Evolutionary conservation across 805 yeast genomes (phyloP), one percentile per base, ranked within the genome.

Genomic region (Candida silvicultrix): DNA sequence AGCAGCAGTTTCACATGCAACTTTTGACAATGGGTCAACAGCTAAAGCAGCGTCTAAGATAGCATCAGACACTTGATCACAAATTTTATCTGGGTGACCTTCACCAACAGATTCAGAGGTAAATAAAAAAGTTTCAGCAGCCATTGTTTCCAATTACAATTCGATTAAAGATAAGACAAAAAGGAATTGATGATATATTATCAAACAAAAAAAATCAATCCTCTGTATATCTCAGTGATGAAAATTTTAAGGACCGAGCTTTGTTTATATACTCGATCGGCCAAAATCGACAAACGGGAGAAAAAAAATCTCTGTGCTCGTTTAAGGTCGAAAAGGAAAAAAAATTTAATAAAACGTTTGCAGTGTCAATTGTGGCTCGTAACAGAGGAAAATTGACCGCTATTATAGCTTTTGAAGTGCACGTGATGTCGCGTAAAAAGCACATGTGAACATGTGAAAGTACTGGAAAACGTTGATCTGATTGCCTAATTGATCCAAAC

Each of bases 11-110:
- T 94, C 99, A 78, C 99, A 94, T 42, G 97, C 99, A 68, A 94
- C 99, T 78, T 94, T 94, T 59, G 99, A 94, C 62, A 88, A 78
- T 52, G 99, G 99, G 72, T 94, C 99, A 59, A 75, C 95, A 47
- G 87, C 81, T 62, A 94, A 77, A 79, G 98, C 92, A 58, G 99
- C 99, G 66, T 94, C 99, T 60, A 94, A 80, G 64, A 94, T 88
- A 63, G 99, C 99, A 68, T 94, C 99, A 47, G 95, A 85, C 58
- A 94, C 97, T 79, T 94, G 99, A 74, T 94, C 99, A 77, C 99
- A 95, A 73, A 86, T 86, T 80, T 86, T 86, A 69, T 86, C 95
- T 66, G 95, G 95, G 79, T 86, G 95, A 66, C 95, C 95, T 73
- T 86, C 95, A 77, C 95, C 95, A 58, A 86, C 95, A 58, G 94